These are phyloP conservation scores for Plasmodium gallinaceum DNA, from an alignment of 169 alveolate genomes.

Conservation along the genomic window DNA sequence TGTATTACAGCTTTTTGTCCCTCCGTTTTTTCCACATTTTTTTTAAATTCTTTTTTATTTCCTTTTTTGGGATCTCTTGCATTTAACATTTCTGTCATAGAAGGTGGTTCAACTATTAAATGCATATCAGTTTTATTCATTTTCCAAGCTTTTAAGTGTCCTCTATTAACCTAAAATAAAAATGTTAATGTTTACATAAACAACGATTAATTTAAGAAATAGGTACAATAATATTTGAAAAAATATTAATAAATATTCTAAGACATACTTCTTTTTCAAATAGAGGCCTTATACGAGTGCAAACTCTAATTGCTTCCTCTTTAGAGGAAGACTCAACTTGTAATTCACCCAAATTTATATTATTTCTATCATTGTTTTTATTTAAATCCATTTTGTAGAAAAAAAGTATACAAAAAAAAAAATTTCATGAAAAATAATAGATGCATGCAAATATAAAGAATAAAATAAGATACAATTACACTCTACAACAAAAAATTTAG, in stretches of 20 bases:
- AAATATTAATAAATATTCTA: slow-evolving; percentile 1
- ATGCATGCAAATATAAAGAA: neutral
- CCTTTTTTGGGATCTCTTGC: slow-evolving; percentile 78
- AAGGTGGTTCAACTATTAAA: slow-evolving; percentile 84
- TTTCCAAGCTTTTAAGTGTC: slow-evolving; percentile 87
- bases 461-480: neutral
- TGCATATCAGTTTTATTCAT: slow-evolving; percentile 80
- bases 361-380: slow-evolving; percentile 63
- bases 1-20: slow-evolving; percentile 85
- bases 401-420: neutral
- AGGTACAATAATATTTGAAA: neutral
- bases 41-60: slow-evolving; percentile 62
- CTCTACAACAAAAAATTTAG: no score
- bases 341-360: slow-evolving; percentile 45
- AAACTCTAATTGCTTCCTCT: slow-evolving; percentile 85
- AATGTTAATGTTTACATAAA: slow-evolving; percentile 1
- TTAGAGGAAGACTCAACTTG: slow-evolving; percentile 78
- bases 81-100: slow-evolving; percentile 81
- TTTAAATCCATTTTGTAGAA: slow-evolving; percentile 55
- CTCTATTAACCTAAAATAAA: slow-evolving; percentile 78
- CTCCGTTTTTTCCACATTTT: slow-evolving; percentile 82
- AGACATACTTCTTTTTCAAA: slow-evolving; percentile 83
- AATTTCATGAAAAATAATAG: neutral
- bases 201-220: no score
- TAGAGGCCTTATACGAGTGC: slow-evolving; percentile 86